A percentile compares a stretch with the other conserved stretches of the same genome.
Conservation (phyloP, 176 grass and related monocot species). For the Carex cristatella region DNA sequence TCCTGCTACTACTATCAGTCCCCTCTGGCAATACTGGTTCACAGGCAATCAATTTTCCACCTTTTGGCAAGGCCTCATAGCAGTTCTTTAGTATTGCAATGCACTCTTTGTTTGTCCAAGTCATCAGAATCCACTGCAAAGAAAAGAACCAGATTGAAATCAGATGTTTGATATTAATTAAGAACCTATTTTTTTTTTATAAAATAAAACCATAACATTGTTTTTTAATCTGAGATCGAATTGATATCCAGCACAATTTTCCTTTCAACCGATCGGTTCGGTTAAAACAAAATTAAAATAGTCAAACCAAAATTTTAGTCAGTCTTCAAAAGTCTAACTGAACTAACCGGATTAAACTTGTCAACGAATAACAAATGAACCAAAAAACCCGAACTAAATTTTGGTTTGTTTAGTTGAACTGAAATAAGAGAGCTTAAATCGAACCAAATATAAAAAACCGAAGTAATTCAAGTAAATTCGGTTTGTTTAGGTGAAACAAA, state of each 20-base stretch:
- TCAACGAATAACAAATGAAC: no score
- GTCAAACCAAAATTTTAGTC: no score
- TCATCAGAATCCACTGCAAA: constrained; percentile 72
- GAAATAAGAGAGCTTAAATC: no score
- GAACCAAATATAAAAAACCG: no score
- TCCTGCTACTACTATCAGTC: constrained; percentile 53
- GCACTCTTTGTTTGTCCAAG: constrained; percentile 84
- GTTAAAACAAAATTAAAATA: no score
- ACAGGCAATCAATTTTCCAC: constrained; percentile 77
- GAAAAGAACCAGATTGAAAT: not conserved
- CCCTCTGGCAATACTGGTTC: constrained; percentile 70
- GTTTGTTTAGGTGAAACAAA: no score
- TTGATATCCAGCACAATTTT: not conserved
- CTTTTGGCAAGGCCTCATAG: constrained; percentile 43
- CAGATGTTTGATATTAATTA: not conserved
- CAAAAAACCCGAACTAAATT: no score
- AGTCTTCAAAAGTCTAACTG: no score
- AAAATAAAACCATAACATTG: not conserved
- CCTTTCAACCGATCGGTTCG: not conserved
- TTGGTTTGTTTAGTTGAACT: no score
- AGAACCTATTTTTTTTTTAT: not conserved
- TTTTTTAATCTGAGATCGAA: not conserved
- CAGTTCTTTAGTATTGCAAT: constrained; percentile 63
- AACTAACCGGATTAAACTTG: no score
- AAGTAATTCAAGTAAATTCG: no score